Conservation (phyloP, 495 filamentous ascomycete genomes). For the Chaetomium fimeti region DNA sequence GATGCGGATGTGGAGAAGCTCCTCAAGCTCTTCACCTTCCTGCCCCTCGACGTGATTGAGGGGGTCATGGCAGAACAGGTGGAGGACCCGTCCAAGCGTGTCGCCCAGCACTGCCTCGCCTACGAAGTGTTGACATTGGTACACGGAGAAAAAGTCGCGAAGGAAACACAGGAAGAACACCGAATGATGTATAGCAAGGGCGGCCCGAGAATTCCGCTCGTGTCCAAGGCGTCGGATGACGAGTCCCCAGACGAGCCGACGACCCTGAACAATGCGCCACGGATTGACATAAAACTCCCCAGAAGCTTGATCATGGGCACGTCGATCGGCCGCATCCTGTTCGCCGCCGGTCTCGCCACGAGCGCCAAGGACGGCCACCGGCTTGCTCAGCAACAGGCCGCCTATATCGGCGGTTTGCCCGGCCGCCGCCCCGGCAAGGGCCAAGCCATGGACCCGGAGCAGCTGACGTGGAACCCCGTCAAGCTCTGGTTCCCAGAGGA, state of each 20-base stretch:
- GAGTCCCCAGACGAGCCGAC: slow-evolving; percentile 32
- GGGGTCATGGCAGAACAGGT: slow-evolving; percentile 64
- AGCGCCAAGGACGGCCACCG: slow-evolving; percentile 67
- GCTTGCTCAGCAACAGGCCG: slow-evolving; percentile 56
- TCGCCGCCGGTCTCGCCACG: slow-evolving; percentile 63
- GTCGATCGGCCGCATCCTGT: slow-evolving; percentile 62
- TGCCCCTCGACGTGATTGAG: slow-evolving; percentile 65
- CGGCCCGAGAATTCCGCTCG: background rate
- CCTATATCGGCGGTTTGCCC: slow-evolving; percentile 63
- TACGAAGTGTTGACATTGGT: slow-evolving; percentile 74
- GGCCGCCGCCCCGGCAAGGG: slow-evolving; percentile 33
- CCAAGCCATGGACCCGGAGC: slow-evolving; percentile 50
- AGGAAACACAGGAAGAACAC: slow-evolving; percentile 58
- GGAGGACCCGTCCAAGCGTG: slow-evolving; percentile 62
- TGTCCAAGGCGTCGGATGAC: background rate
- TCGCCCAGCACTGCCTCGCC: slow-evolving; percentile 80
- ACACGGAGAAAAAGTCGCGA: slow-evolving; percentile 64
- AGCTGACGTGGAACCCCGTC: slow-evolving; percentile 61
- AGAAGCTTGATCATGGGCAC: slow-evolving; percentile 60
- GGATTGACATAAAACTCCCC: slow-evolving; percentile 62
- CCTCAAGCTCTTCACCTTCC: slow-evolving; percentile 88
- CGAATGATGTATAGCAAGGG: slow-evolving; percentile 51
- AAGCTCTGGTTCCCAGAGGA: slow-evolving; percentile 57
- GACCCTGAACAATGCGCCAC: slow-evolving; percentile 51
- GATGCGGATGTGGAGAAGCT: slow-evolving; percentile 77